phyloP scores from a whole-genome alignment of 139 green algal species.

The Volvox africanus region DNA sequence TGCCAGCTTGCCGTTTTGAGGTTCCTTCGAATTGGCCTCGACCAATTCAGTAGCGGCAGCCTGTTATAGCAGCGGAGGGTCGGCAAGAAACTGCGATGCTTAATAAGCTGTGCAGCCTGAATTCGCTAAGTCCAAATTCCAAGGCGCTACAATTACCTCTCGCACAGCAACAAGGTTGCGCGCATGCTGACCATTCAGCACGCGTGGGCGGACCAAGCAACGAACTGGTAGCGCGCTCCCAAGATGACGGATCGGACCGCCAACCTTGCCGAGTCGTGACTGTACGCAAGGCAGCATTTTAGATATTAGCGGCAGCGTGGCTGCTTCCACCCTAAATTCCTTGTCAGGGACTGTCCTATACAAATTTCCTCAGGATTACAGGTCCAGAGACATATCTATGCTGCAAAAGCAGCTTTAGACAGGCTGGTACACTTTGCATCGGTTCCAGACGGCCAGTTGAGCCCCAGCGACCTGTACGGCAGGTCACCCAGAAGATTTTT shows the following conservation, averaged over 20 bases:
- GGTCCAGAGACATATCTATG: too few relatives aligned
- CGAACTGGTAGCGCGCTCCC: background rate
- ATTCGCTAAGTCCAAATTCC: background rate
- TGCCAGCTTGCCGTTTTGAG: background rate
- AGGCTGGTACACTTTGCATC: too few relatives aligned
- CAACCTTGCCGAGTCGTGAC: background rate
- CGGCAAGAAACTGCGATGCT: background rate
- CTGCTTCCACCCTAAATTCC: background rate
- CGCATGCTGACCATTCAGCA: background rate
- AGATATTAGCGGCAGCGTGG: background rate
- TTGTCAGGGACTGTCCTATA: too few relatives aligned
- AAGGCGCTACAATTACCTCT: background rate
- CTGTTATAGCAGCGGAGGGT: conserved; percentile 22
- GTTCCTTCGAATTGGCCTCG: conserved; percentile 29
- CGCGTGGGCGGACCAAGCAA: background rate
- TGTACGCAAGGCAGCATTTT: conserved; percentile 31
- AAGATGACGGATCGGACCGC: background rate
- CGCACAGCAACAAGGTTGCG: conserved; percentile 31
- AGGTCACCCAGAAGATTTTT: too few relatives aligned
- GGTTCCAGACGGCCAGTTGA: too few relatives aligned
- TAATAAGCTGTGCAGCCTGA: background rate
- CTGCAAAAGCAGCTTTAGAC: too few relatives aligned
- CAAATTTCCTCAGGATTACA: too few relatives aligned
- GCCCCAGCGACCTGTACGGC: too few relatives aligned
- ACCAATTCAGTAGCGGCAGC: conserved; percentile 65